Conservation (phyloP, 148 eudicot genomes). For the Persicaria maculosa region DNA sequence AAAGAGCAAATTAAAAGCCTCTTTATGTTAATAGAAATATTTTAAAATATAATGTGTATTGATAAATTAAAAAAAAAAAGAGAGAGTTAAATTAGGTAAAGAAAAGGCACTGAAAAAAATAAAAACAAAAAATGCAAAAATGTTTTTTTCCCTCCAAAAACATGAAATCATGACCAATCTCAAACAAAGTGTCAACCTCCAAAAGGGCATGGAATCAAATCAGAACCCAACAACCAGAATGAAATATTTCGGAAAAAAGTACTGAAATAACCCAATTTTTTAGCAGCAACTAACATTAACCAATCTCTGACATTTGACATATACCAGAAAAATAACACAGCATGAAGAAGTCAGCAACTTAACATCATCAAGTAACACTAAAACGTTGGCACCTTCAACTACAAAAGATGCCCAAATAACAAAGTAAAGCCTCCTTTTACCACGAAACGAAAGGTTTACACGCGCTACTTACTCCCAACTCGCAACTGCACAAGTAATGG, state of each 20-base stretch:
- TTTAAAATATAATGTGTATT: too few species aligned
- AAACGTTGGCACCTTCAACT: constrained; percentile 1
- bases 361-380: constrained; percentile 1
- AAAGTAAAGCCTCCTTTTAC: neutral
- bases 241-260: neutral
- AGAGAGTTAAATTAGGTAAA: too few species aligned
- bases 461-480: constrained; percentile 13
- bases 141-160: too few species aligned
- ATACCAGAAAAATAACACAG: neutral
- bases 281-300: neutral
- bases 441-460: constrained; percentile 6
- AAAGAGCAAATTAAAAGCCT: too few species aligned
- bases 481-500: constrained; percentile 14
- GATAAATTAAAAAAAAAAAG: too few species aligned
- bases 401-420: neutral
- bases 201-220: neutral
- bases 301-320: constrained; percentile 11
- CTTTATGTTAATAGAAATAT: too few species aligned
- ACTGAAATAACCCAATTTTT: neutral
- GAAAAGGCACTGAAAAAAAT: too few species aligned
- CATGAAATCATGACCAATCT: too few species aligned
- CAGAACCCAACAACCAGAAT: neutral
- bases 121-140: too few species aligned
- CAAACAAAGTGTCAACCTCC: neutral
- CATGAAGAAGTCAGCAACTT: constrained; percentile 1